Evolutionary conservation across 306 rosid genomes (phyloP).

Genomic region (Cicer judaicum): DNA sequence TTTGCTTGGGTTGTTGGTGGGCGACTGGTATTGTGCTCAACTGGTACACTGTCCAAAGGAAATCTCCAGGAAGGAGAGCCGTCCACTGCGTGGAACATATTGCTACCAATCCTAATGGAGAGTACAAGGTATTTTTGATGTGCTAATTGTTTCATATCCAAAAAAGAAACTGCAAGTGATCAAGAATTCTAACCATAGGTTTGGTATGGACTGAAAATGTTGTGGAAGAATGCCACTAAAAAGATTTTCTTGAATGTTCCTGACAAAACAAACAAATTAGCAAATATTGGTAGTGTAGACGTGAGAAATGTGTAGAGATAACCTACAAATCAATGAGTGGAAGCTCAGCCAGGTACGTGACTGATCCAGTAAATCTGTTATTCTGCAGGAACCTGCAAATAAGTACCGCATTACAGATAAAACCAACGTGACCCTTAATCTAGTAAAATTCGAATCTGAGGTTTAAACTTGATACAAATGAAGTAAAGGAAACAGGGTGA

Average conservation of each 20-base stretch:
- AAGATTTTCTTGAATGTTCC: constrained; percentile 79
- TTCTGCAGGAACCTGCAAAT: constrained; percentile 75
- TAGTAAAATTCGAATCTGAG: background rate
- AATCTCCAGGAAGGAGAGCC: constrained; percentile 84
- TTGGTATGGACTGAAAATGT: constrained; percentile 78
- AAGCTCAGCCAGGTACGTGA: constrained; percentile 77
- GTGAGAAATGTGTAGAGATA: constrained; percentile 20
- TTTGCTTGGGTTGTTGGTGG: constrained; percentile 79
- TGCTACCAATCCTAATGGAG: constrained; percentile 78
- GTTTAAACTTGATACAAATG: constrained; percentile 4
- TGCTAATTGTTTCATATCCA: constrained; percentile 10
- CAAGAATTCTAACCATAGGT: constrained; percentile 67
- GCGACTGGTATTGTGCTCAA: constrained; percentile 55
- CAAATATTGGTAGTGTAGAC: constrained; percentile 22
- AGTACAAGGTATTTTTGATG: constrained; percentile 15
- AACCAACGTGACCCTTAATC: constrained; percentile 33
- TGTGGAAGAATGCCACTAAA: constrained; percentile 90
- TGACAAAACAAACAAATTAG: constrained; percentile 48
- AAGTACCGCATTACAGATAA: constrained; percentile 23
- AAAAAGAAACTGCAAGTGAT: constrained; percentile 17
- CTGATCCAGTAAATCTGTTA: constrained; percentile 88
- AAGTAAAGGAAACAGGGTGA: constrained; percentile 6
- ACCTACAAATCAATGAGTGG: constrained; percentile 81
- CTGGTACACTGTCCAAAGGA: constrained; percentile 61
- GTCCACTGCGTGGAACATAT: constrained; percentile 61